phyloP scores from a whole-genome alignment of 2,329 filamentous ascomycete genomes.

The Xylariomycetidae sp. region DNA sequence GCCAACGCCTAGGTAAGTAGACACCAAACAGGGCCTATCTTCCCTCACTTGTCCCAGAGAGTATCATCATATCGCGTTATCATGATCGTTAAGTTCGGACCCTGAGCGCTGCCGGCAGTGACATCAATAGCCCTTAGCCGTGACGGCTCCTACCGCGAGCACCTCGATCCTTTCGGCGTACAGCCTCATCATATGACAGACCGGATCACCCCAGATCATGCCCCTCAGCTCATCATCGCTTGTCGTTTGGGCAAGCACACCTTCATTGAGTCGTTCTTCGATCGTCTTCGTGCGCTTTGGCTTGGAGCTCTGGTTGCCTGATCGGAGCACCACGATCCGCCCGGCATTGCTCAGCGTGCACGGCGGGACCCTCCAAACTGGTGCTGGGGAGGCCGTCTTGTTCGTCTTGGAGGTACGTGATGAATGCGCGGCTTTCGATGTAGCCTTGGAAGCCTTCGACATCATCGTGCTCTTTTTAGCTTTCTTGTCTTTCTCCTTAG shows the following conservation, averaged over 20 bases:
- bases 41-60: too few relatives aligned
- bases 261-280: conserved; percentile 46
- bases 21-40: too few relatives aligned
- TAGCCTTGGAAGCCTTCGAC: too few relatives aligned
- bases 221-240: conserved; percentile 61
- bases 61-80: too few relatives aligned
- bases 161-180: conserved; percentile 68
- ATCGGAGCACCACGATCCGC: conserved; percentile 59
- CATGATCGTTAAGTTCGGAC: too few relatives aligned
- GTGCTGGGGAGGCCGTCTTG: conserved; percentile 4
- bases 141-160: conserved; percentile 64
- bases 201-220: conserved; percentile 75
- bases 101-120: neutral
- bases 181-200: conserved; percentile 73
- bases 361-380: conserved; percentile 58
- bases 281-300: conserved; percentile 39
- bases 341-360: conserved; percentile 66
- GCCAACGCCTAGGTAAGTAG: too few relatives aligned
- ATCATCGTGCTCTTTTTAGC: too few relatives aligned
- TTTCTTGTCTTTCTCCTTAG: conserved; percentile 5
- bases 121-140: conserved; percentile 28
- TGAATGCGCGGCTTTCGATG: too few relatives aligned
- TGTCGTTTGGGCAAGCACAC: conserved; percentile 62
- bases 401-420: too few relatives aligned
- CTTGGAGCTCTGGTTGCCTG: conserved; percentile 33